Conservation (phyloP, 768 basidiomycete species). For the Steccherinum ochraceum region DNA sequence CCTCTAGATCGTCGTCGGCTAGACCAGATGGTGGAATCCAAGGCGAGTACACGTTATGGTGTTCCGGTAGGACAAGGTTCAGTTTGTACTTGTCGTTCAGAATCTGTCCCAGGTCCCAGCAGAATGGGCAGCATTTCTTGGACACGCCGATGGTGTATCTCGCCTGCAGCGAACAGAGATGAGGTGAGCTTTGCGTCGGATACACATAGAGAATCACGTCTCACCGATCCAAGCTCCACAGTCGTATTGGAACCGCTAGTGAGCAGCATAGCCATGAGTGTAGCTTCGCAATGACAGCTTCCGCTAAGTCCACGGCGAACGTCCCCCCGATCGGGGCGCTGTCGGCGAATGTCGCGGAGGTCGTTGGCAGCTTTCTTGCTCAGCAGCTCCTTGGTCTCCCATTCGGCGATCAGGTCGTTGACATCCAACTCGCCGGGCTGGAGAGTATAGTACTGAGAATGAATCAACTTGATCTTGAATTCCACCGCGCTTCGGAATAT, state of each 20-base stretch:
- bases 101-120: background rate
- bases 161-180: background rate
- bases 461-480: background rate
- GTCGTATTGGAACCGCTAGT: too few species aligned
- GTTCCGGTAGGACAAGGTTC: background rate
- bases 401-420: background rate
- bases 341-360: background rate
- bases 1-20: background rate
- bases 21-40: background rate
- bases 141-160: background rate
- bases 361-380: background rate
- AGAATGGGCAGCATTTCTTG: background rate
- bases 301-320: too few species aligned
- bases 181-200: background rate
- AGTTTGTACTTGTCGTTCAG: background rate
- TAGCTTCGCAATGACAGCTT: background rate
- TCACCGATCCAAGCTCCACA: background rate
- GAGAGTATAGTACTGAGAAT: background rate
- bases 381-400: background rate
- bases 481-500: background rate
- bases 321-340: background rate
- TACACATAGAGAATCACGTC: background rate
- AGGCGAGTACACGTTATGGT: background rate
- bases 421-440: background rate
- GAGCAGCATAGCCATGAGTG: background rate